Evolutionary conservation across 495 filamentous ascomycete genomes (phyloP).

Genomic region (Penicillium daleae): DNA sequence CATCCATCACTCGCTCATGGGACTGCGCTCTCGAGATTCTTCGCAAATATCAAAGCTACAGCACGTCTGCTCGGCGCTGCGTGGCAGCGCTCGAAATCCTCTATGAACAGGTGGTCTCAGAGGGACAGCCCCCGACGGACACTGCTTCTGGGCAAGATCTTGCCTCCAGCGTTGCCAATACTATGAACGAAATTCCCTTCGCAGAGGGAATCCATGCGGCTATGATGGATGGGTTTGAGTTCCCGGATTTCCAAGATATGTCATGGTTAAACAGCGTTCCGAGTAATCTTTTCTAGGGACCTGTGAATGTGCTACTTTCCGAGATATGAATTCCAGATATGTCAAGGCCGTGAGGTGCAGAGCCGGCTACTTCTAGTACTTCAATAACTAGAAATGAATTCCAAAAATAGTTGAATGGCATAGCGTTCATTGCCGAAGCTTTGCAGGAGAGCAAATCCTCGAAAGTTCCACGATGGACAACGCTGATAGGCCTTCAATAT

Average conservation of each 20-base stretch:
- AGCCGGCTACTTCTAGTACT: not conserved
- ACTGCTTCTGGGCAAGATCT: slow-evolving; percentile 3
- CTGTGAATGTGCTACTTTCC: too few species aligned
- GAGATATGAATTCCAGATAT: not conserved
- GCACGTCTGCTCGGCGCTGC: slow-evolving; percentile 40
- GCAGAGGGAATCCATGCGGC: slow-evolving; percentile 36
- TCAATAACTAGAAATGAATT: not conserved
- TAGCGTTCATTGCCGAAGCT: too few species aligned
- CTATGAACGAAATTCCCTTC: slow-evolving; percentile 33
- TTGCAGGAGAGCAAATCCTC: too few species aligned
- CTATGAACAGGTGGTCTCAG: slow-evolving; percentile 38
- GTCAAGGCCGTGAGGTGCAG: not conserved
- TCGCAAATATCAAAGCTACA: slow-evolving; percentile 40
- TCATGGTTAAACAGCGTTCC: slow-evolving; percentile 47
- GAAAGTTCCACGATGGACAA: too few species aligned
- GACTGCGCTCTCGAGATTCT: slow-evolving; percentile 39
- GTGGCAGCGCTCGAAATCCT: slow-evolving; percentile 46
- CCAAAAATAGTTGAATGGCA: not conserved
- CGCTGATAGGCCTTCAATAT: not conserved
- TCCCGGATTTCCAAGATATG: slow-evolving; percentile 45
- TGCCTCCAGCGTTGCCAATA: not conserved
- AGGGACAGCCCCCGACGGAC: slow-evolving; percentile 13
- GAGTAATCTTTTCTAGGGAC: slow-evolving; percentile 33
- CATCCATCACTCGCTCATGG: slow-evolving; percentile 36
- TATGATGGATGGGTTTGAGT: slow-evolving; percentile 38